Conservation (phyloP, 2,329 filamentous ascomycete genomes). For the Aurifilum marmelostoma region DNA sequence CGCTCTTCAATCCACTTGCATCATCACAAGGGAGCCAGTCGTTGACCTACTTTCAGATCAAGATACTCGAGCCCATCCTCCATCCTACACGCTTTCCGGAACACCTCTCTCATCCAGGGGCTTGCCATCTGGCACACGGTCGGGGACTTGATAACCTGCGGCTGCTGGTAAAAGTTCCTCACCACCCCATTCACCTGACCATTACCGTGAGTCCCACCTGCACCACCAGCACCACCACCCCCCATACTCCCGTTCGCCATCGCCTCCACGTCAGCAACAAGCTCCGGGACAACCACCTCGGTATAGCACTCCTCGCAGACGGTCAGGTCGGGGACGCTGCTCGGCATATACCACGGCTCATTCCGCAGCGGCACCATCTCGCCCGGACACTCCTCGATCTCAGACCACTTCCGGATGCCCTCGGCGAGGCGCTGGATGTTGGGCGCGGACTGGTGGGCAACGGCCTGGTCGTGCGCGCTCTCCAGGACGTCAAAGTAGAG, state of each 20-base stretch:
- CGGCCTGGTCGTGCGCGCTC: slow-evolving; percentile 55
- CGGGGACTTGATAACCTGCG: slow-evolving; percentile 54
- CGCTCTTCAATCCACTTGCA: not conserved
- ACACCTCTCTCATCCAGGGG: slow-evolving; percentile 74
- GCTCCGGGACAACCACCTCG: slow-evolving; percentile 72
- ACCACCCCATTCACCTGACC: slow-evolving; percentile 49
- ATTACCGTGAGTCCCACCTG: not conserved
- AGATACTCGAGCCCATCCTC: slow-evolving; percentile 68
- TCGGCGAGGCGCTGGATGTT: slow-evolving; percentile 66
- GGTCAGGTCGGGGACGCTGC: slow-evolving; percentile 74
- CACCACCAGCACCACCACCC: not conserved
- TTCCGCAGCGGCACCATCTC: slow-evolving; percentile 65
- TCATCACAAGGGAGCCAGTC: slow-evolving; percentile 47
- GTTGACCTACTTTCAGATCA: slow-evolving; percentile 57
- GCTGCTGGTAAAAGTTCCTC: slow-evolving; percentile 65
- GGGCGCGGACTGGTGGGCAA: slow-evolving; percentile 48
- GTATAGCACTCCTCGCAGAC: slow-evolving; percentile 89
- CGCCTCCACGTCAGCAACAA: slow-evolving; percentile 50
- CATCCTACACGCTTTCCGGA: slow-evolving; percentile 65
- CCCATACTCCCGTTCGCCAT: slow-evolving; percentile 33
- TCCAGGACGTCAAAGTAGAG: slow-evolving; percentile 66
- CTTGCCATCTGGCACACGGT: slow-evolving; percentile 81
- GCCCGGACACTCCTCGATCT: slow-evolving; percentile 65
- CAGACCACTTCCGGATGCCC: slow-evolving; percentile 62
- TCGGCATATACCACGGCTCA: slow-evolving; percentile 77